Conservation (phyloP, 2,329 filamentous ascomycete genomes). For the Cercospora janseana region DNA sequence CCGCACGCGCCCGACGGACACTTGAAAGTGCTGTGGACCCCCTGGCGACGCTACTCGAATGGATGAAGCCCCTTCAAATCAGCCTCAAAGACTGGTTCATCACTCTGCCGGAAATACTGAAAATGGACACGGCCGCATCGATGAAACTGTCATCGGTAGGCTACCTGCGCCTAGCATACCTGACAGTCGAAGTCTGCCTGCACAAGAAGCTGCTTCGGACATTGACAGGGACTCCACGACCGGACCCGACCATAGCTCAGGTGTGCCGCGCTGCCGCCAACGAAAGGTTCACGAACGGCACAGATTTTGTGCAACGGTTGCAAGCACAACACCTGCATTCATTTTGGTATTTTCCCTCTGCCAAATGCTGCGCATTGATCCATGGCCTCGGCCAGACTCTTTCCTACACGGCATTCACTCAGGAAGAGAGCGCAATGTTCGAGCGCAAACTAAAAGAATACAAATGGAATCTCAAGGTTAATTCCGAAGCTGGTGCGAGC, state of each 20-base stretch:
- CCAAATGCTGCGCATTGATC: slow-evolving; percentile 45
- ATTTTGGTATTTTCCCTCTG: slow-evolving; percentile 50
- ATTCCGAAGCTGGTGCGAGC: slow-evolving; percentile 43
- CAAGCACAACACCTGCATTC: slow-evolving; percentile 48
- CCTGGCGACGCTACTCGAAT: slow-evolving; percentile 24
- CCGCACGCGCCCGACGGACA: slow-evolving; percentile 23
- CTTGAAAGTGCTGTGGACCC: slow-evolving; percentile 22
- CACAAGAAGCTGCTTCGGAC: slow-evolving; percentile 45
- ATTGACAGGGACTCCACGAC: slow-evolving; percentile 23
- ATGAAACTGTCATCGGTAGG: slow-evolving; percentile 39
- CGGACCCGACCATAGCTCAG: slow-evolving; percentile 35
- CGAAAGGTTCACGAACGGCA: slow-evolving; percentile 45
- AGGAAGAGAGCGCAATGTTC: slow-evolving; percentile 40
- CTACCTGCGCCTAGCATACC: slow-evolving; percentile 48
- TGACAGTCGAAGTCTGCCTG: slow-evolving; percentile 48
- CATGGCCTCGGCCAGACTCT: slow-evolving; percentile 45
- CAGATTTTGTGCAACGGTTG: slow-evolving; percentile 46
- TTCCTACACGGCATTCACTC: slow-evolving; percentile 37
- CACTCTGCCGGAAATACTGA: slow-evolving; percentile 29
- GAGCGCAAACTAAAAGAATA: slow-evolving; percentile 43
- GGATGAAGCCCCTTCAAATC: slow-evolving; percentile 31
- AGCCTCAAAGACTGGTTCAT: slow-evolving; percentile 31
- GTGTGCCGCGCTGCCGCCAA: slow-evolving; percentile 47
- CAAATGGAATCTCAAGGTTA: slow-evolving; percentile 45
- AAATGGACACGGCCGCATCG: slow-evolving; percentile 30